Evolutionary conservation across 495 filamentous ascomycete genomes (phyloP).

Genomic region (Lindgomyces ingoldianus): DNA sequence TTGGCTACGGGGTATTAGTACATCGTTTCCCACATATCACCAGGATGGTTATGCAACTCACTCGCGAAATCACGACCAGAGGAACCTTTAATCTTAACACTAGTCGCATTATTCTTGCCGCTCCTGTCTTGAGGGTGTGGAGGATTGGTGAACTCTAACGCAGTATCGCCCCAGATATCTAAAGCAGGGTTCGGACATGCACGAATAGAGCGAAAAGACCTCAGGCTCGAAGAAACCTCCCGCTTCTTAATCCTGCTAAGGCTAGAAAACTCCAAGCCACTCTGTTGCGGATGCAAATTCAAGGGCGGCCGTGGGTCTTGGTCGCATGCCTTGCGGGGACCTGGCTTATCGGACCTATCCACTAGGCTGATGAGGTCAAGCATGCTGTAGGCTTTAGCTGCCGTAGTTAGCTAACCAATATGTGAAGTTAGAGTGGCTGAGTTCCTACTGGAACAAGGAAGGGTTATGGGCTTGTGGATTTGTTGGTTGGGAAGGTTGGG

Average conservation of each 20-base stretch:
- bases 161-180: background rate
- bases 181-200: background rate
- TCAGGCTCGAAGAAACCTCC: background rate
- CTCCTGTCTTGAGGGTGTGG: background rate
- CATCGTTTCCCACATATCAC: background rate
- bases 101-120: background rate
- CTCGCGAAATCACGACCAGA: background rate
- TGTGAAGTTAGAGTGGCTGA: no score
- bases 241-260: background rate
- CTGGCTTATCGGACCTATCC: no score
- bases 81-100: background rate
- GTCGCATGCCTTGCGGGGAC: no score
- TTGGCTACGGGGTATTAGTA: background rate
- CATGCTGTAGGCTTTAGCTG: no score
- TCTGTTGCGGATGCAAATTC: no score
- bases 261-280: no score
- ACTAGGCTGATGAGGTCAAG: no score
- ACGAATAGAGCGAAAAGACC: background rate
- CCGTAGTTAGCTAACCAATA: no score
- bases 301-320: no score
- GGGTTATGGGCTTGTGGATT: no score
- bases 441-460: no score
- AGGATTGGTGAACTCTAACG: background rate
- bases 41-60: background rate
- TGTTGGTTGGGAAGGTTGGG: no score